These are phyloP conservation scores for Nakaseomyces sp. DNA, from an alignment of 1,139 yeast species.

Conservation along the genomic window DNA sequence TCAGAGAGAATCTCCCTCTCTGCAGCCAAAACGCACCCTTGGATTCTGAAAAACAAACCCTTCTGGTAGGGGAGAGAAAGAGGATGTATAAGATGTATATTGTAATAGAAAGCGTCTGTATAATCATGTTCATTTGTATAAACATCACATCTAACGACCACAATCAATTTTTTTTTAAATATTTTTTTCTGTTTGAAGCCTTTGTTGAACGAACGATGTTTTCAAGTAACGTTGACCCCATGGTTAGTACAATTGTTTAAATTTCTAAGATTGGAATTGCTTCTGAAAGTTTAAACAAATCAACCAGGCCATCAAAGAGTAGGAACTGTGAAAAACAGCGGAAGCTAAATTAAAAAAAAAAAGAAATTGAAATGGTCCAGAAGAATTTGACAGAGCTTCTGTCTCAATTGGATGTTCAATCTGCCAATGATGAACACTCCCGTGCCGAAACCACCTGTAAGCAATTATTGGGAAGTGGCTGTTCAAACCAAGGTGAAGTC, in stretches of 20 bases:
- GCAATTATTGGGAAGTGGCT: constrained; percentile 34
- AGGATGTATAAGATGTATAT: neutral
- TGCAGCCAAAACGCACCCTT: constrained; percentile 66
- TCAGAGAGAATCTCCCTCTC: constrained; percentile 50
- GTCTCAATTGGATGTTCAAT: constrained; percentile 39
- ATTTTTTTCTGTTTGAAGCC: too few relatives aligned
- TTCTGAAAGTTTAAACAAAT: too few relatives aligned
- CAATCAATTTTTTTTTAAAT: too few relatives aligned
- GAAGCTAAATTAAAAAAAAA: neutral
- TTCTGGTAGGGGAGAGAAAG: constrained; percentile 34
- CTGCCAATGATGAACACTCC: constrained; percentile 40
- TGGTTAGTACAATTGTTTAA: too few relatives aligned
- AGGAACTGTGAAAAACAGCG: too few relatives aligned
- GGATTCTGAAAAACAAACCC: constrained; percentile 62
- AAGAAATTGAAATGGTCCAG: constrained; percentile 23
- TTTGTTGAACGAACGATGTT: too few relatives aligned
- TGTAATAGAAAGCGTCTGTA: too few relatives aligned
- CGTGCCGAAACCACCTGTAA: constrained; percentile 40
- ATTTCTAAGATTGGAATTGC: too few relatives aligned
- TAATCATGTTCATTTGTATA: too few relatives aligned
- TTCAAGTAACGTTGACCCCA: too few relatives aligned
- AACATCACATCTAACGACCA: too few relatives aligned
- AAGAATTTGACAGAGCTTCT: constrained; percentile 37
- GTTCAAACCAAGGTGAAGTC: constrained; percentile 36
- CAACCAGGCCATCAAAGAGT: too few relatives aligned